Evolutionary conservation across 495 filamentous ascomycete species (phyloP).

Genomic region (Penicillium daleae): DNA sequence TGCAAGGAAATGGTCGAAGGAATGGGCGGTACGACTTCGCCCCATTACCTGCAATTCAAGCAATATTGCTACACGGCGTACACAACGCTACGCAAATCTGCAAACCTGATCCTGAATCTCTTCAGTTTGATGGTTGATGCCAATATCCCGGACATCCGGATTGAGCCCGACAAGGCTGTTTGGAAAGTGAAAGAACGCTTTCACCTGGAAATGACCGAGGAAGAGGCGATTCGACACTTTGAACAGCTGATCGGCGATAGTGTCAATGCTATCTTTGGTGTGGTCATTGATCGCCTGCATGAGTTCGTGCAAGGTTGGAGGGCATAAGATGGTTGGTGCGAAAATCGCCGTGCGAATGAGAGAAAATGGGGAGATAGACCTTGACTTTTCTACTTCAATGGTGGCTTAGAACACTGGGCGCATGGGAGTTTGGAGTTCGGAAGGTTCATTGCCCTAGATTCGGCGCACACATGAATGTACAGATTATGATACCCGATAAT

Average conservation of each 20-base stretch:
- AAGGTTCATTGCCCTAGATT: not conserved
- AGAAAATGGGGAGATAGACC: not conserved
- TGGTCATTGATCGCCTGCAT: constrained; percentile 93
- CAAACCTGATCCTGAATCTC: constrained; percentile 91
- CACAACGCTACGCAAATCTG: constrained; percentile 83
- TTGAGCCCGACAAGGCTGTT: constrained; percentile 91
- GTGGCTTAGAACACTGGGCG: not conserved
- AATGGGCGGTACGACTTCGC: constrained; percentile 83
- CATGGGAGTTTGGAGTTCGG: not conserved
- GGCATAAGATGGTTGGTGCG: constrained; percentile 50
- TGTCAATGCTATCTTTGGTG: constrained; percentile 82
- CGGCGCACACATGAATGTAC: constrained; percentile 7
- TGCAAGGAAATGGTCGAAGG: constrained; percentile 98
- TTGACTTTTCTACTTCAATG: not conserved
- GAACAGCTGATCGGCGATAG: constrained; percentile 88
- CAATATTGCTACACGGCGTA: constrained; percentile 96
- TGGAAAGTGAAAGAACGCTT: constrained; percentile 94
- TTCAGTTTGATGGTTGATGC: constrained; percentile 97
- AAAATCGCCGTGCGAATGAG: not conserved
- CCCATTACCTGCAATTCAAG: constrained; percentile 84
- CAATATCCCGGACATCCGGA: constrained; percentile 91
- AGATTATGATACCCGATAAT: constrained; percentile 12
- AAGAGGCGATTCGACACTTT: constrained; percentile 87
- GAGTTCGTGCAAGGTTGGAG: constrained; percentile 90
- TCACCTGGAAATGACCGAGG: constrained; percentile 88